Conservation (phyloP, 2,329 filamentous ascomycete genomes). For the Teratosphaeria destructans region DNA sequence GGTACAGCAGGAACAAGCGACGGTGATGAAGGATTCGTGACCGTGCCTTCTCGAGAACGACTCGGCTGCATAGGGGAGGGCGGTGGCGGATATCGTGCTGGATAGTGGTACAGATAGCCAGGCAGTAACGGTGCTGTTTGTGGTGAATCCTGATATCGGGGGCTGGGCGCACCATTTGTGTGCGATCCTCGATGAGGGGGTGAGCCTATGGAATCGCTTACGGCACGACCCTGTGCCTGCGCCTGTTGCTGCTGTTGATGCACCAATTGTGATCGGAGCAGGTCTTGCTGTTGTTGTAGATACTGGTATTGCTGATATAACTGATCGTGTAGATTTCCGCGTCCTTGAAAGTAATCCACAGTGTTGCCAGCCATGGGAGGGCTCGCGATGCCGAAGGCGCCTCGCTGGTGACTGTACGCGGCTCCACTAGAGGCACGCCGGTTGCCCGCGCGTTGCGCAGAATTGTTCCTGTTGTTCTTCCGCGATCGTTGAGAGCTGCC, state of each 20-base stretch:
- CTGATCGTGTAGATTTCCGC: conserved; percentile 38
- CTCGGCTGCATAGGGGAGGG: conserved; percentile 27
- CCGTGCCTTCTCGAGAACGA: conserved; percentile 33
- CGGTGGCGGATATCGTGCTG: conserved; percentile 30
- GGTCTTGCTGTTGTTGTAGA: conserved; percentile 27
- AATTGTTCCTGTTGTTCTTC: conserved; percentile 36
- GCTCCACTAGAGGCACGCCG: conserved; percentile 50
- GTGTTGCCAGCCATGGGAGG: conserved; percentile 29
- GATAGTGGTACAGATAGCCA: conserved; percentile 37
- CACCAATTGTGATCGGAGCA: conserved; percentile 31
- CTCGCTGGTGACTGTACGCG: conserved; percentile 32
- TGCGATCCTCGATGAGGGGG: conserved; percentile 26
- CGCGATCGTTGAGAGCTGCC: conserved; percentile 14
- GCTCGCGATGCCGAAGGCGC: conserved; percentile 29
- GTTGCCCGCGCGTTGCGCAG: conserved; percentile 38
- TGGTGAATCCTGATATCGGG: conserved; percentile 20
- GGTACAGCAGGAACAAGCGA: conserved; percentile 35
- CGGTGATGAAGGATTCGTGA: conserved; percentile 40
- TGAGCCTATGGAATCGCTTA: conserved; percentile 26
- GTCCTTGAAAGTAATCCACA: conserved; percentile 33
- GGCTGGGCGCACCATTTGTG: conserved; percentile 21
- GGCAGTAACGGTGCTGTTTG: conserved; percentile 29
- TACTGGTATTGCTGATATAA: conserved; percentile 37
- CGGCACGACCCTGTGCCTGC: not conserved
- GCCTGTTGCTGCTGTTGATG: conserved; percentile 28